Evolutionary conservation across 305 asterid genomes (phyloP), one percentile per base, ranked within the genome.

Genomic region (Lippia alba): DNA sequence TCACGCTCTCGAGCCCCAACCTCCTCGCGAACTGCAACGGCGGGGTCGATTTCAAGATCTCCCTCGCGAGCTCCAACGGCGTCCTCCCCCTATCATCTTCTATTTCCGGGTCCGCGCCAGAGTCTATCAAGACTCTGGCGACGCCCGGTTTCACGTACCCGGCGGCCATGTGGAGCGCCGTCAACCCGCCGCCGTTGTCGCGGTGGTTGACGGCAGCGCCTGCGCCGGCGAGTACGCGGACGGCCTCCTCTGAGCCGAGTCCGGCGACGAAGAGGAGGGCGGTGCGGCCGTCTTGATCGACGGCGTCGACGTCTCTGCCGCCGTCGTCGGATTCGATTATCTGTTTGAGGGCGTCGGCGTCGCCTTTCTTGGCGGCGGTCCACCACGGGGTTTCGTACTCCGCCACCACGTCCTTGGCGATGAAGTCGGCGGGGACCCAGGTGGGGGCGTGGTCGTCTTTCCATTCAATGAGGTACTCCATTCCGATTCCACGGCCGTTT

Each of bases 351-450:
- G 88, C 88, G 8, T 80, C 71, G 19, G 67, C 92, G 73, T 91
- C 96, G 16, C 89, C 87, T 69, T 94, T 91, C 75, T 83, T 86
- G 32, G 90, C 96, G 32, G 96, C 97, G 56, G 77, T 89, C 99
- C 99, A 94, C 99, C 97, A 94, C 12, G 96, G 90, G 0, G 94
- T 86, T 61, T 94, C 97, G 79, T 85, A 94, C 77, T 94, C 98
- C 17, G 96, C 81, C 0, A 94, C 87, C 48, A 94, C 96, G 69
- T 94, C 99, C 15, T 67, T 78, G 60, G 99, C 97, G 1, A 91
- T 79, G 86, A 8, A 94, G 39, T 91, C 83, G 24, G 94, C 82
- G 4, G 99, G 99, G 64, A 89, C 96, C 99, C 99, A 94, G 0
- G 98, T 94, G 39, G 96, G 98, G 48, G 87, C 81, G 69, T 91